Conservation (phyloP, 2,329 filamentous ascomycete species). For the Coniochaeta sp. region DNA sequence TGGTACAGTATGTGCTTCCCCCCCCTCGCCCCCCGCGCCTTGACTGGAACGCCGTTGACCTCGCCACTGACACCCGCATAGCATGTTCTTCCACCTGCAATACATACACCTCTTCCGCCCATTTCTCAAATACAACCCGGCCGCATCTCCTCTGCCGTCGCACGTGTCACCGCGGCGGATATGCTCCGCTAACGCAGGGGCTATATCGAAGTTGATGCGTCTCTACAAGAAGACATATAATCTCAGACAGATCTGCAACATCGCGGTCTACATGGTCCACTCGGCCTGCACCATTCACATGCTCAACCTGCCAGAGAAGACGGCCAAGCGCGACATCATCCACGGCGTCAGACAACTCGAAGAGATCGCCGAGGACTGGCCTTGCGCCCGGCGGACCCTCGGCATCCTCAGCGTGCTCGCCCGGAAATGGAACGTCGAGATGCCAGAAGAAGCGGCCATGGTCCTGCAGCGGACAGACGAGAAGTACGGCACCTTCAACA, state of each 20-base stretch:
- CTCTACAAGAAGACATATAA: slow-evolving; percentile 91
- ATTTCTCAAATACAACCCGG: slow-evolving; percentile 82
- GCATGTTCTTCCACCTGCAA: slow-evolving; percentile 95
- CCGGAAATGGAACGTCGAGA: slow-evolving; percentile 80
- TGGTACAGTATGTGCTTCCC: slow-evolving; percentile 70
- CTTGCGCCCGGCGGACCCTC: slow-evolving; percentile 77
- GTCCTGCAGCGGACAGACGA: slow-evolving; percentile 72
- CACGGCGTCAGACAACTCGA: slow-evolving; percentile 89
- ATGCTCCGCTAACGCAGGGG: slow-evolving; percentile 81
- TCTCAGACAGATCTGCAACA: slow-evolving; percentile 88
- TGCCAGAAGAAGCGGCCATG: slow-evolving; percentile 73
- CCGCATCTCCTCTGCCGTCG: slow-evolving; percentile 71
- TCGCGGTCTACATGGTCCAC: slow-evolving; percentile 91
- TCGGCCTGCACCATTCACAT: slow-evolving; percentile 92
- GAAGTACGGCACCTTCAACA: slow-evolving; percentile 68
- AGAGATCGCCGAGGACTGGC: slow-evolving; percentile 93
- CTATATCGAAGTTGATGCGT: slow-evolving; percentile 89
- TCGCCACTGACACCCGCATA: slow-evolving; percentile 25
- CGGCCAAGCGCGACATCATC: slow-evolving; percentile 78
- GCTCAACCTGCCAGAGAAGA: slow-evolving; percentile 88
- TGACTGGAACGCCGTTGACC: neutral
- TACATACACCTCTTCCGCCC: slow-evolving; percentile 95
- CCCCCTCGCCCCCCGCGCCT: too few species aligned
- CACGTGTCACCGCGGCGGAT: slow-evolving; percentile 87
- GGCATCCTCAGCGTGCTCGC: slow-evolving; percentile 78